Evolutionary conservation across 2,329 filamentous ascomycete genomes (phyloP), one percentile per base, ranked within the genome.

Genomic region (Sarocladium strictum): DNA sequence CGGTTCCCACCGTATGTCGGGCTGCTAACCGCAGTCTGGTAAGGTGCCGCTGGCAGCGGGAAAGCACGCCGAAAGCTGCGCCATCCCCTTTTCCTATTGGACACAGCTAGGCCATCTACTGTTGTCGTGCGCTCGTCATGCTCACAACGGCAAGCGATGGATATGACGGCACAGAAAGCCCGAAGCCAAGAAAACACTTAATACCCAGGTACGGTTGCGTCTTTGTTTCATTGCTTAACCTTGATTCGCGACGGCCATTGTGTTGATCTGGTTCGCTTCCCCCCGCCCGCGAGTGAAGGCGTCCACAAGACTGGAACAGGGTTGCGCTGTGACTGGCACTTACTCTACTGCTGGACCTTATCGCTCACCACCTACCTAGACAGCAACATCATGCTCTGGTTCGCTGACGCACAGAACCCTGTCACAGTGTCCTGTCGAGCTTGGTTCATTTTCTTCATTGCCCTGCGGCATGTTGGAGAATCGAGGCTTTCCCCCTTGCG

Each of bases 51-150:
- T 33, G 40, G 40, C 23, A 45, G 17, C 15, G 17, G 40, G 11
- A 26, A 14, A 35, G 47, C 47, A 35, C 47, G 14, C 17, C 40
- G 19, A 27, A 4, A 49, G 43, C 27, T 51, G 47, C 47, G 47
- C 47, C 47, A 51, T 51, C 47, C 19, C 27, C 21, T 32, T 49
- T 32, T 32, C 43, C 24, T 4, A 43, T 43, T 43, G 40, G 40
- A 6, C 17, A 23, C 10, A 24, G 6, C 10, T 9, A 40, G n/a
- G 10, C 37, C 37, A 40, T 19, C n/a, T n/a, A n/a, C n/a, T n/a
- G n/a, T 19, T n/a, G 10, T 40, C 10, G 10, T 40, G 6, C 5
- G 10, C 40, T 43, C 21, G n/a, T 19, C 40, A 19, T 43, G 17
- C 17, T 43, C 21, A 21, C 40, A 7, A 24, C 21, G 24, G n/a